These are phyloP conservation scores for Cicer judaicum DNA, from an alignment of 306 rosid species.

Conservation along the genomic window DNA sequence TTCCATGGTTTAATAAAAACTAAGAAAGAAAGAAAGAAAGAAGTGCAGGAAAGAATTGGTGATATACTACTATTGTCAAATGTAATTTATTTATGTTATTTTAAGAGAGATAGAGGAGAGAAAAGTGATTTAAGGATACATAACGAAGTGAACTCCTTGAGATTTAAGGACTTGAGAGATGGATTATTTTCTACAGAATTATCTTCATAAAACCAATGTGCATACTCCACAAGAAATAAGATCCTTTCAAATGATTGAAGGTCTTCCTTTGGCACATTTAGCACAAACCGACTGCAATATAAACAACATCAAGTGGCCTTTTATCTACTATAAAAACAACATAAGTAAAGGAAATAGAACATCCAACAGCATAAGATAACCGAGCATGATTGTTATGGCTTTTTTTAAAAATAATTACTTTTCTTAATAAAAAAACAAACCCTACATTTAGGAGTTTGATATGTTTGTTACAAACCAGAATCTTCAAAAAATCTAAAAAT, in stretches of 20 bases:
- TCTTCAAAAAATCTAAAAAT: too few species aligned
- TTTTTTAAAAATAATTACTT: too few species aligned
- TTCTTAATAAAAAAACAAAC: too few species aligned
- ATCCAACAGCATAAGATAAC: not conserved
- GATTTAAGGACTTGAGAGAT: conserved; percentile 85
- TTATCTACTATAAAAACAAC: not conserved
- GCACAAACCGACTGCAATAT: conserved; percentile 88
- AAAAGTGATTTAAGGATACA: conserved; percentile 67
- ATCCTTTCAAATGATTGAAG: conserved; percentile 96
- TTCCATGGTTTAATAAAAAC: conserved; percentile 23
- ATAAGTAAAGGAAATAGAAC: not conserved
- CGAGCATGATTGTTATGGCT: too few species aligned
- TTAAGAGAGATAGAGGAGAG: conserved; percentile 4
- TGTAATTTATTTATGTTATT: not conserved
- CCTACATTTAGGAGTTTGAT: too few species aligned
- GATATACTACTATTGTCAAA: conserved; percentile 9
- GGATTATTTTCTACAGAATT: conserved; percentile 96
- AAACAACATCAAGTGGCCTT: conserved; percentile 5
- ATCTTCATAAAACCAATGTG: conserved; percentile 99
- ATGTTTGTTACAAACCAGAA: too few species aligned
- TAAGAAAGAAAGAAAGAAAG: conserved; percentile 16
- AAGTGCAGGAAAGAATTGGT: conserved; percentile 10
- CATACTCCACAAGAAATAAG: conserved; percentile 94
- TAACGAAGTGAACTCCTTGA: conserved; percentile 93
- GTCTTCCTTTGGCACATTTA: conserved; percentile 96